Conservation (phyloP, 441 rosid species). For the Populus hybrid region DNA sequence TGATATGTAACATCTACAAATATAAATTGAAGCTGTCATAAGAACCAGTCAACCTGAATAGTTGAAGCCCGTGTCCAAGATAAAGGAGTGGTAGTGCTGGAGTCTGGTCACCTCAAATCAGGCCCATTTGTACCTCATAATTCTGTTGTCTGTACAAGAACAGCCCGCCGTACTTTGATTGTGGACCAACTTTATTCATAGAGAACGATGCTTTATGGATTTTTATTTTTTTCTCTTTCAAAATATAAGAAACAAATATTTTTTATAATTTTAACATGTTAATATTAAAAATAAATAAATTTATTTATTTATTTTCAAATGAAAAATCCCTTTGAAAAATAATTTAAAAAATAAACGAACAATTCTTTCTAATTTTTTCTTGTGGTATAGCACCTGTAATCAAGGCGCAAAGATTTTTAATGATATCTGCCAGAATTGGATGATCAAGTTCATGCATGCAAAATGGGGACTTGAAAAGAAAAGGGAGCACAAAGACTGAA, state of each 20-base stretch:
- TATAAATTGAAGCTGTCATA: no score
- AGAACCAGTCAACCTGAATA: no score
- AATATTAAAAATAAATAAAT: no score
- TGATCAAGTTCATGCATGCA: background rate
- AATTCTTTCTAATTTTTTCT: background rate
- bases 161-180: background rate
- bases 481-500: background rate
- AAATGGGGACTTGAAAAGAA: no score
- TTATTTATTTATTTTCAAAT: no score
- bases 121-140: background rate
- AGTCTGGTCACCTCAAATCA: background rate
- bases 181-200: background rate
- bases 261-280: no score
- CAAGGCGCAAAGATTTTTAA: background rate
- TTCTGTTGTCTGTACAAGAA: background rate
- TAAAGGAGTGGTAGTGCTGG: background rate
- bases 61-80: background rate
- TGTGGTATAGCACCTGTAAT: background rate
- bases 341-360: no score
- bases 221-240: no score
- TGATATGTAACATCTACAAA: no score
- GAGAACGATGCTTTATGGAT: background rate
- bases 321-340: no score
- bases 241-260: no score
- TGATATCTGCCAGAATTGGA: background rate